Evolutionary conservation across 140 eudicot genomes (phyloP), one percentile per base, ranked within the genome.

Genomic region (Anethum foeniculum): DNA sequence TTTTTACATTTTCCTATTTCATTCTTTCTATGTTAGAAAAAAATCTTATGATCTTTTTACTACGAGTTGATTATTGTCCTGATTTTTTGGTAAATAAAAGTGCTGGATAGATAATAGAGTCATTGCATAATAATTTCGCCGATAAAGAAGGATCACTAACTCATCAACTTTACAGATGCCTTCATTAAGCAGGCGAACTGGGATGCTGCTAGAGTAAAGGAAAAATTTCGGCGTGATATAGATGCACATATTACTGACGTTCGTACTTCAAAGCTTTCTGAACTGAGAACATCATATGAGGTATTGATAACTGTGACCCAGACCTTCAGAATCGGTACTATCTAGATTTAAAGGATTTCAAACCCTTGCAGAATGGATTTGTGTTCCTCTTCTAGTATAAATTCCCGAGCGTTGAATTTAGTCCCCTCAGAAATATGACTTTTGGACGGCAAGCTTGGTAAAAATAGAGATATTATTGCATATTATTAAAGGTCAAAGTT

Each of bases 171-270:
- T 88, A 62, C 85, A 95, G 99, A 93, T 84, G 92, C 91, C 25
- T 68, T 87, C 62, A 82, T 96, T 79, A 88, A 88, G 68, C 98
- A 96, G 87, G 93, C 98, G 52, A 87, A 88, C 67, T 96, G 99
- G 99, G 96, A 90, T 82, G 60, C 97, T 0, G 74, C 88, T 56
- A 96, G 82, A 90, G 90, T 87, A 73, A 88, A 90, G 85, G 97
- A 91, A 60, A 93, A 91, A 76, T 93, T 96, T 38, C 65, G 78
- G 34, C 89, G 90, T n/a, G 98, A 91, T 83, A 81, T 93, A 65
- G 96, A 93, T 80, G 92, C 96, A 12, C 90, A 96, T 88, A 83
- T 91, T 79, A 80, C 85, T 80, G 89, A 85, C 77, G 91, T 92
- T 81, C 88, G 89, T 75, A 83, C 84, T 25, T 80, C 93, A 82